phyloP scores from a whole-genome alignment of 441 rosid genomes.

The Pelargonium cotyledonis region DNA sequence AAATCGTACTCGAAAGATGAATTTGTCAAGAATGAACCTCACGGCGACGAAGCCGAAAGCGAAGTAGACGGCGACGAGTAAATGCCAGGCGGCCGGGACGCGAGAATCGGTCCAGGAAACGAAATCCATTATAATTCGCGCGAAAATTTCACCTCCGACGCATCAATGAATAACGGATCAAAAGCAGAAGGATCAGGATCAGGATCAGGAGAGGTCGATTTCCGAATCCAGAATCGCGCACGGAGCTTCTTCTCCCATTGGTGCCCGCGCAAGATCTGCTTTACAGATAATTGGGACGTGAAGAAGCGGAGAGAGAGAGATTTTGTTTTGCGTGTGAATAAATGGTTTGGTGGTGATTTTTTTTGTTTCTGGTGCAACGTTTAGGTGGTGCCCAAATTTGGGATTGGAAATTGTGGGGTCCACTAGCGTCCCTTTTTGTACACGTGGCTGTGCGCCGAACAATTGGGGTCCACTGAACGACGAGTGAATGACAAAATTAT shows the following conservation, averaged over 20 bases:
- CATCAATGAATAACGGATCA: not conserved
- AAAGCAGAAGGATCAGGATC: not conserved
- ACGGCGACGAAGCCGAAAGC: slow-evolving; percentile 49
- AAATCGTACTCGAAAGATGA: slow-evolving; percentile 69
- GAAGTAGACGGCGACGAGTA: slow-evolving; percentile 49
- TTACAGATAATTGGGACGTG: not conserved
- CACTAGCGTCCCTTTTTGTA: too few relatives aligned
- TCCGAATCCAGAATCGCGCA: not conserved
- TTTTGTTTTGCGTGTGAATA: not conserved
- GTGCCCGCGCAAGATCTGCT: not conserved
- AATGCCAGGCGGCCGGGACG: slow-evolving; percentile 40
- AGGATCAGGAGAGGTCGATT: not conserved
- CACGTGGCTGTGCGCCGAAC: too few relatives aligned
- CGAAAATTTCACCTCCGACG: not conserved
- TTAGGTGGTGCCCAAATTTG: too few relatives aligned
- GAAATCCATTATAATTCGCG: slow-evolving; percentile 4
- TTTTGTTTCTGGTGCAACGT: too few relatives aligned
- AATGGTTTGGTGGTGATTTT: not conserved
- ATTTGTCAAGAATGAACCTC: slow-evolving; percentile 63
- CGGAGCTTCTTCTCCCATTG: not conserved
- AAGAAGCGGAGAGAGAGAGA: not conserved
- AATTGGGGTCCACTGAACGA: too few relatives aligned
- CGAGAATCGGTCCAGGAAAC: slow-evolving; percentile 27
- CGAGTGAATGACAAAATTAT: too few relatives aligned
- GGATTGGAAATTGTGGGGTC: too few relatives aligned